Evolutionary conservation across 345 rosid species (phyloP).

Genomic region (Cochlearia excelsa): DNA sequence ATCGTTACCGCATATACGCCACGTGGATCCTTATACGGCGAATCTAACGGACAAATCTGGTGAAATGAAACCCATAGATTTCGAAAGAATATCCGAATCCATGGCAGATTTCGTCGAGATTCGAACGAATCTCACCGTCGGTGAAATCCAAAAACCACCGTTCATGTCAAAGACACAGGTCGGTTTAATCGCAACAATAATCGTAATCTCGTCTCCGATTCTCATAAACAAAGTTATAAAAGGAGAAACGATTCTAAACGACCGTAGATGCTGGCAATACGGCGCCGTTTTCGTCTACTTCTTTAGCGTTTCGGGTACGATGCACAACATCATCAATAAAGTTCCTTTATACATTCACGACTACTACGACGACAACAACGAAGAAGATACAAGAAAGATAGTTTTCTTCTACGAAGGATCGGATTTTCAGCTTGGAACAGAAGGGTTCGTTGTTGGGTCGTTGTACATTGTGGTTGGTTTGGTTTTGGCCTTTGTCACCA

Average conservation of each 20-base stretch:
- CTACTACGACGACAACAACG: background rate
- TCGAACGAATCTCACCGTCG: constrained; percentile 48
- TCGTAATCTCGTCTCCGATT: constrained; percentile 48
- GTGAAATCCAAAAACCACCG: constrained; percentile 64
- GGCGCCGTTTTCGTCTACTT: constrained; percentile 69
- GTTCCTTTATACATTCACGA: constrained; percentile 67
- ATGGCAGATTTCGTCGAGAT: constrained; percentile 67
- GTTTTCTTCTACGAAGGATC: constrained; percentile 69
- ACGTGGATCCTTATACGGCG: constrained; percentile 53
- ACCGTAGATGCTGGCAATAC: constrained; percentile 52
- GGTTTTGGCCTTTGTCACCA: constrained; percentile 55
- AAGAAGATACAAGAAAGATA: constrained; percentile 44
- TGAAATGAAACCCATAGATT: constrained; percentile 53
- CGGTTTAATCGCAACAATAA: constrained; percentile 18
- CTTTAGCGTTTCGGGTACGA: constrained; percentile 74
- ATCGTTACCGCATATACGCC: constrained; percentile 67
- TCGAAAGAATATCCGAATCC: constrained; percentile 59
- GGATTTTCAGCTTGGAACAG: constrained; percentile 72
- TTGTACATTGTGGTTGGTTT: constrained; percentile 74
- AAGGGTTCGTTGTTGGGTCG: constrained; percentile 70
- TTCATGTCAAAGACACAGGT: constrained; percentile 51
- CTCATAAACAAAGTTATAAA: constrained; percentile 43
- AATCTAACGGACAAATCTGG: constrained; percentile 51
- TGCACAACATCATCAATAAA: constrained; percentile 62
- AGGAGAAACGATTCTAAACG: constrained; percentile 57